These are phyloP conservation scores for Symbiodinium pilosum DNA, from an alignment of 73 alveolate species.

Conservation along the genomic window DNA sequence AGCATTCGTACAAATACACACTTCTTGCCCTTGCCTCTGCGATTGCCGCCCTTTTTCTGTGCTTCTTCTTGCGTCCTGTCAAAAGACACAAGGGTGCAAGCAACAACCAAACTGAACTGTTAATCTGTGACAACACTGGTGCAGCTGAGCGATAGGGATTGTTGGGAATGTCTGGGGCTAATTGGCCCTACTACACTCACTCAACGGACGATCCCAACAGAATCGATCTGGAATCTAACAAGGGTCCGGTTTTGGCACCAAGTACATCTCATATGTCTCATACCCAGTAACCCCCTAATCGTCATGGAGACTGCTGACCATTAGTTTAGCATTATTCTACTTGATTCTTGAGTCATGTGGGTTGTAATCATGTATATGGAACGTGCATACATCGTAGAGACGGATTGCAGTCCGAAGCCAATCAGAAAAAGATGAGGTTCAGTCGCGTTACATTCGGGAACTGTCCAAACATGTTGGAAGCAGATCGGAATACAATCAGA, in stretches of 20 bases:
- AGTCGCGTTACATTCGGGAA: not conserved
- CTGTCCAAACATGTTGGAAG: not conserved
- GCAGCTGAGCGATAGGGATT: not conserved
- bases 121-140: not conserved
- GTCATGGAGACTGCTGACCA: too few species aligned
- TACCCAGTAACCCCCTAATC: too few species aligned
- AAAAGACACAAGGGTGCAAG: not conserved
- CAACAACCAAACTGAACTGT: not conserved
- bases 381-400: not conserved
- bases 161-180: not conserved
- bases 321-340: too few species aligned
- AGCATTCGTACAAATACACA: too few species aligned
- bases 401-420: not conserved
- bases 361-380: not conserved
- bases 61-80: not conserved
- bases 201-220: not conserved
- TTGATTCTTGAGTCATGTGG: not conserved
- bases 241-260: not conserved
- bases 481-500: too few species aligned
- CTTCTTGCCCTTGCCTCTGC: not conserved
- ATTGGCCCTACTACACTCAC: too few species aligned
- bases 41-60: not conserved
- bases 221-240: not conserved
- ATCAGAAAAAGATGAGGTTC: not conserved
- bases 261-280: not conserved